Evolutionary conservation across 2,329 filamentous ascomycete genomes (phyloP).

Genomic region (Parastagonospora avenae): DNA sequence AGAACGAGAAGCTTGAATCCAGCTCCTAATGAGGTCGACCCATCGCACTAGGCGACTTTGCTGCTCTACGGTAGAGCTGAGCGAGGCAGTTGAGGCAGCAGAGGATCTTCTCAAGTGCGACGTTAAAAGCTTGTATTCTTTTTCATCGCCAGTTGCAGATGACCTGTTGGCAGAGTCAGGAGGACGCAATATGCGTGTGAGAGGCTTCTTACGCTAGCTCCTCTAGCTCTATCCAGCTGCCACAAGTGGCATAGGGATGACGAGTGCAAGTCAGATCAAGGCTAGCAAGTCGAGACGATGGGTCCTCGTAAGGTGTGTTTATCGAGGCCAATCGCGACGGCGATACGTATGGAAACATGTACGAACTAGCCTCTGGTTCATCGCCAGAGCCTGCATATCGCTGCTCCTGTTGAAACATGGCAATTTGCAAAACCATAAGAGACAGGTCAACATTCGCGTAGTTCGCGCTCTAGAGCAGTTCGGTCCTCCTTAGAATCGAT

Average conservation of each 20-base stretch:
- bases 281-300: background rate
- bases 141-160: background rate
- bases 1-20: background rate
- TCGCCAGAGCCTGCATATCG: background rate
- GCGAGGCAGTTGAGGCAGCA: background rate
- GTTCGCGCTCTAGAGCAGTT: too few species aligned
- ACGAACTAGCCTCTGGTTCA: background rate
- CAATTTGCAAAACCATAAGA: background rate
- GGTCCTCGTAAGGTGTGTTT: background rate
- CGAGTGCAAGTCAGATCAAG: slow-evolving; percentile 1
- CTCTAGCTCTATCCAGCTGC: background rate
- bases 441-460: too few species aligned
- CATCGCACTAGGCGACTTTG: background rate
- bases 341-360: background rate
- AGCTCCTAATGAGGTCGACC: background rate
- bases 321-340: background rate
- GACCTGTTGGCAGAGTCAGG: too few species aligned
- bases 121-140: background rate
- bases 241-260: background rate
- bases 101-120: slow-evolving; percentile 1
- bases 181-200: background rate
- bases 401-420: background rate
- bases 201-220: background rate
- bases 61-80: background rate
- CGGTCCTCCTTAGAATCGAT: too few species aligned